Evolutionary conservation across 2,329 filamentous ascomycete species (phyloP).

Genomic region (Tolypocladium ovalisporum): DNA sequence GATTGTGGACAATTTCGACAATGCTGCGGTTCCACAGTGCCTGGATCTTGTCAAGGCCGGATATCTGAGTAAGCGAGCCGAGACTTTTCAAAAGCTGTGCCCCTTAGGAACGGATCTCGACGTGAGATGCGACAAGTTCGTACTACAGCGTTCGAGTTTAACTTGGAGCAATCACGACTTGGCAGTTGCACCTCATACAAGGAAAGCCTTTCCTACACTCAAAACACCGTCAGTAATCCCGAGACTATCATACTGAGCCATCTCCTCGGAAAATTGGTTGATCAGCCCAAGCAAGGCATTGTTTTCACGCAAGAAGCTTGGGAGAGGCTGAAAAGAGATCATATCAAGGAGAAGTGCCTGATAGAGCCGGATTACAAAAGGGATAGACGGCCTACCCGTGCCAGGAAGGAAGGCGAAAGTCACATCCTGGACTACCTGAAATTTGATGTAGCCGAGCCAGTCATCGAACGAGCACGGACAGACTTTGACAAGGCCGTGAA

Average conservation of each 20-base stretch:
- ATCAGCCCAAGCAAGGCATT: slow-evolving; percentile 45
- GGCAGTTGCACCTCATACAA: slow-evolving; percentile 56
- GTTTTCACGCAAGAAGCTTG: slow-evolving; percentile 34
- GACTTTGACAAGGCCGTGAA: slow-evolving; percentile 17
- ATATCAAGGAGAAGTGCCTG: slow-evolving; percentile 11
- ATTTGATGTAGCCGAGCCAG: slow-evolving; percentile 36
- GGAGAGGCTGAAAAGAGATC: slow-evolving; percentile 19
- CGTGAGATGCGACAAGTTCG: slow-evolving; percentile 27
- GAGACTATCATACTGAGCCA: slow-evolving; percentile 38
- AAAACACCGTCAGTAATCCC: slow-evolving; percentile 33
- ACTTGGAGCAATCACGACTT: slow-evolving; percentile 43
- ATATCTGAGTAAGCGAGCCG: slow-evolving; percentile 37
- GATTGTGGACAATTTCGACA: slow-evolving; percentile 57
- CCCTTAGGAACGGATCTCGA: slow-evolving; percentile 16
- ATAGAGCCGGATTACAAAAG: slow-evolving; percentile 34
- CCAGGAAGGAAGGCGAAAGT: slow-evolving; percentile 9
- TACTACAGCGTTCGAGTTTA: slow-evolving; percentile 44
- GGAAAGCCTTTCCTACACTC: slow-evolving; percentile 50
- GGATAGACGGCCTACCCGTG: slow-evolving; percentile 14
- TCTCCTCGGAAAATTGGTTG: slow-evolving; percentile 43
- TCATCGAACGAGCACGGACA: slow-evolving; percentile 25
- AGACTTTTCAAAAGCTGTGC: slow-evolving; percentile 34
- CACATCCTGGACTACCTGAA: slow-evolving; percentile 56
- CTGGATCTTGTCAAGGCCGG: slow-evolving; percentile 33
- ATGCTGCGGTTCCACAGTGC: slow-evolving; percentile 27